Base-by-base conservation (phyloP, 2,329 filamentous ascomycete genomes). In the Paracorniculantispora psalliotae region DNA sequence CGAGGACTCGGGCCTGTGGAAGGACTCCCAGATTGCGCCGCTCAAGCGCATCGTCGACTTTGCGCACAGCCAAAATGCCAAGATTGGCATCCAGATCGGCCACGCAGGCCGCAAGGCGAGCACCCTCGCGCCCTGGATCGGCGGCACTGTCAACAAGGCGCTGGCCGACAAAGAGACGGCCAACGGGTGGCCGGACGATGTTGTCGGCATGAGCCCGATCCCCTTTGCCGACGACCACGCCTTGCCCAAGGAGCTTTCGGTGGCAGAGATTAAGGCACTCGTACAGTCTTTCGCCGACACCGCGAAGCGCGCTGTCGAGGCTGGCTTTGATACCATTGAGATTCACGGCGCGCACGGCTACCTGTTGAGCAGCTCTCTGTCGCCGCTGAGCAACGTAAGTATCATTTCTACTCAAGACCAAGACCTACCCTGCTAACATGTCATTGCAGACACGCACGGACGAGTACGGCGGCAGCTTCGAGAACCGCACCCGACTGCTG, bases 1-100 rank as follows among this genome's bases (percentile, higher is more conserved):
- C 1, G 80, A 92, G 70, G 90, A 93, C 70, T 75, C 78, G 13
- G 91, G 92, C 0, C 75, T 97, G 8, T 97, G 92, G 92, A 80
- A 88, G 62, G 92, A 96, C 71, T 85, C 81, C 35, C 92, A 97
- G 71, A 87, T 92, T 61, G 86, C 81, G 63, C 86, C 87, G 0
- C 75, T 96, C 60, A 82, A 81, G 68, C 81, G 83, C 61, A 81
- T 93, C 48, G 83, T 87, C 37, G 89, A 96, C 62, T 96, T 92
- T 63, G 84, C 88, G 2, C 91, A 96, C 76, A 85, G 82, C 26
- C 92, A 96, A 73, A 82, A 81, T 68, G 86, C 91, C 67, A 85
- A 89, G 63, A 85, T 90, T 55, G 91, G 83, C 54, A 87, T 96
- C 62, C 92, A 96, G 76, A 79, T 96, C 4, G 90, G 78, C 1